Conservation (phyloP, 2,329 filamentous ascomycete genomes). For the Aureobasidium musti region DNA sequence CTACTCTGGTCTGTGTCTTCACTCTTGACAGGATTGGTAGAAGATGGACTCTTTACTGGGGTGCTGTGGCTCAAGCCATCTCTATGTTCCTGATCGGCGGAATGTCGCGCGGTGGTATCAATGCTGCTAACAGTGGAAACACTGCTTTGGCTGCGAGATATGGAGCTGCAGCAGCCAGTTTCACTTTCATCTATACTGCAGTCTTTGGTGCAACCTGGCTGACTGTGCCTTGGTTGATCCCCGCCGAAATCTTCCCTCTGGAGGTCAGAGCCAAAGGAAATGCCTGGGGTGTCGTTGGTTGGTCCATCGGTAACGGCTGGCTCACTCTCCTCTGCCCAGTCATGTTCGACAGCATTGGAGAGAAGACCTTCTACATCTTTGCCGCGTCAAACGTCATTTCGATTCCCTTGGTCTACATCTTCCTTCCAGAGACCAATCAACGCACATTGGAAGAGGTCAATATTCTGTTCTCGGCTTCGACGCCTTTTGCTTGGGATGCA, state of each 20-base stretch:
- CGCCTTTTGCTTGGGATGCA: constrained; percentile 70
- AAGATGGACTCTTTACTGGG: constrained; percentile 42
- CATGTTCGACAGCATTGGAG: constrained; percentile 65
- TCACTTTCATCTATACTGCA: constrained; percentile 69
- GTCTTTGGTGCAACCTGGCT: constrained; percentile 67
- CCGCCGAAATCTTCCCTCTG: constrained; percentile 71
- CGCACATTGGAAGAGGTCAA: constrained; percentile 55
- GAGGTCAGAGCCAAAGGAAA: constrained; percentile 72
- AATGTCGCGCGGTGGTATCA: constrained; percentile 37
- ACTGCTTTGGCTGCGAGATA: constrained; percentile 34
- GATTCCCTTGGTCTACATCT: constrained; percentile 69
- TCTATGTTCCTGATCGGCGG: constrained; percentile 42
- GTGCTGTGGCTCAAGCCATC: constrained; percentile 41
- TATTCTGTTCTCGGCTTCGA: constrained; percentile 67
- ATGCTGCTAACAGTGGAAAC: constrained; percentile 36
- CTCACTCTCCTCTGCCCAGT: constrained; percentile 47
- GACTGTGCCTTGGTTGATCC: constrained; percentile 54
- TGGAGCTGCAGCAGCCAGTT: constrained; percentile 64
- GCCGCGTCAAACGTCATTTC: constrained; percentile 65
- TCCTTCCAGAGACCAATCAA: constrained; percentile 70
- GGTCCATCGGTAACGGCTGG: constrained; percentile 70
- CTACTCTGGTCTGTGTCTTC: constrained; percentile 43
- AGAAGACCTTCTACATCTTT: constrained; percentile 75
- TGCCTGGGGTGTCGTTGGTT: constrained; percentile 73
- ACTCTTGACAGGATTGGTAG: constrained; percentile 43